Percentiles rank a stretch among this genome's conserved stretches.
Conservation (phyloP, 2,329 filamentous ascomycete species). For the Alternaria brassicicola region DNA sequence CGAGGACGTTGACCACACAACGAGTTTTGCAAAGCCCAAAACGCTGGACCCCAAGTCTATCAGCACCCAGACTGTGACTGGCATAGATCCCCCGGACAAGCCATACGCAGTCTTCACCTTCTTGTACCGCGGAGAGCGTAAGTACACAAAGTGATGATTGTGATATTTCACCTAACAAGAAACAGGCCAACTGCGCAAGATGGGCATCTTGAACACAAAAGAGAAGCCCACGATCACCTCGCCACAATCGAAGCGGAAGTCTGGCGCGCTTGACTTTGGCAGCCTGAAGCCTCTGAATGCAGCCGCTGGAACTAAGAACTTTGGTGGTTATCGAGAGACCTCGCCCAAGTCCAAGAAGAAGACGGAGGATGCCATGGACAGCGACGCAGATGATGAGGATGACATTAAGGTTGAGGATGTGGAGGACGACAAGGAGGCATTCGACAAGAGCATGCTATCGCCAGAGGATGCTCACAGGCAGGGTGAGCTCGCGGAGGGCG, state of each 20-base stretch:
- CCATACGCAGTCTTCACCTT: conserved; percentile 98
- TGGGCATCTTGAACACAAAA: conserved; percentile 79
- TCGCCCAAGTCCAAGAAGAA: conserved; percentile 58
- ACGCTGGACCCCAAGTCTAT: conserved; percentile 95
- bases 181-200: conserved; percentile 90
- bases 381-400: conserved; percentile 74
- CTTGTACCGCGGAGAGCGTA: conserved; percentile 93
- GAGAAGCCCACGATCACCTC: conserved; percentile 66
- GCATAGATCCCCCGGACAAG: conserved; percentile 93
- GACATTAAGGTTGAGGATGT: conserved; percentile 68
- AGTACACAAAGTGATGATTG: conserved; percentile 50
- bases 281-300: conserved; percentile 83
- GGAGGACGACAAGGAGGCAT: conserved; percentile 63
- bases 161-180: conserved; percentile 16
- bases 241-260: conserved; percentile 75
- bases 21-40: conserved; percentile 96
- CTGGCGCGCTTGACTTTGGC: conserved; percentile 82
- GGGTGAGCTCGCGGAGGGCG: conserved; percentile 78
- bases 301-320: conserved; percentile 80
- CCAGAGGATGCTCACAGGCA: conserved; percentile 75
- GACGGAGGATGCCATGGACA: conserved; percentile 69
- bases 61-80: conserved; percentile 98
- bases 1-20: conserved; percentile 93
- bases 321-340: conserved; percentile 80
- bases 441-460: conserved; percentile 60